Conservation (phyloP, 108 stramenopile genomes). For the Aurantiochytrium sp. region DNA sequence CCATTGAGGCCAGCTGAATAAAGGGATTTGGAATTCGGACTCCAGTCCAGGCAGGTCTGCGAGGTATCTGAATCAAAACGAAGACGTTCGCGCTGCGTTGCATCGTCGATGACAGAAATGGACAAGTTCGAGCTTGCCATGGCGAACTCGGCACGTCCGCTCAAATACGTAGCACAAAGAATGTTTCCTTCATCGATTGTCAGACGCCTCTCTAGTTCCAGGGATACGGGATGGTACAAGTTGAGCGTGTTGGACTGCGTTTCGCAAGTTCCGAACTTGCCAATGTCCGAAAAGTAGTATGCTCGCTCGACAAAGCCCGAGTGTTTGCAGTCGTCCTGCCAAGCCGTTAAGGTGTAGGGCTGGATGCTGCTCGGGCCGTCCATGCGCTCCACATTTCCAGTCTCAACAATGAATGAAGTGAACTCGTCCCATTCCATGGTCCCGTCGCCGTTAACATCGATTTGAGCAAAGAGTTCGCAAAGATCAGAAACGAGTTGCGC, state of each 20-base stretch:
- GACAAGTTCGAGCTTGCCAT: neutral
- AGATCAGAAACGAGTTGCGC: slow-evolving; percentile 20
- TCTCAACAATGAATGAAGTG: slow-evolving; percentile 37
- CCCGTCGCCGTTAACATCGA: slow-evolving; percentile 42
- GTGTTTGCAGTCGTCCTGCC: neutral
- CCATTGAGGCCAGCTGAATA: neutral
- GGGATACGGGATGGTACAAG: neutral
- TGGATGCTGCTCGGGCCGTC: neutral
- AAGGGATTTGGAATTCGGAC: neutral
- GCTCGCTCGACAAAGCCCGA: neutral
- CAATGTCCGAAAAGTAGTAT: neutral
- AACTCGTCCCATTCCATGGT: slow-evolving; percentile 46
- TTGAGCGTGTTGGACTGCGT: neutral
- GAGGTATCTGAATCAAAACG: neutral
- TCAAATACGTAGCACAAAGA: neutral
- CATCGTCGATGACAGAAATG: neutral
- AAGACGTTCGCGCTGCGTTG: neutral
- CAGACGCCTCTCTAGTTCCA: neutral
- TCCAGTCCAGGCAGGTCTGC: neutral
- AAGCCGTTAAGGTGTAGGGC: neutral
- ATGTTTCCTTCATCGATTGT: neutral
- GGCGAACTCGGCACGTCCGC: neutral
- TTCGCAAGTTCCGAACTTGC: neutral
- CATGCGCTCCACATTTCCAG: neutral
- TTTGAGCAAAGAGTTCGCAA: slow-evolving; percentile 41